A percentile compares a stretch with the other conserved stretches of the same genome.
Evolutionary conservation across 2,329 filamentous ascomycete species (phyloP).

Genomic region (Aspergillus sp.): DNA sequence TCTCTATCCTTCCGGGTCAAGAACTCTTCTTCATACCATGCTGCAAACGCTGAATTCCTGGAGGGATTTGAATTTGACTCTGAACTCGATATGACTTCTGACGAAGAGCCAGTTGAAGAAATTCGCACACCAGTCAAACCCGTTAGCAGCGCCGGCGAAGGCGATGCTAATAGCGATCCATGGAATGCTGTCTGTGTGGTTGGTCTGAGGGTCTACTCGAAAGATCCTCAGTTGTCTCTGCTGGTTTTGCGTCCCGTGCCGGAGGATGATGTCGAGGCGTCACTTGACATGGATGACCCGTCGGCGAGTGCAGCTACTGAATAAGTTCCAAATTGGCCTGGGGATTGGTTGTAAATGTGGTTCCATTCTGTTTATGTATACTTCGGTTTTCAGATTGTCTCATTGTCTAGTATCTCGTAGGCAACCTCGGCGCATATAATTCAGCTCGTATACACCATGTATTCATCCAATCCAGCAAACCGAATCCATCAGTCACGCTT

Average conservation of each 20-base stretch:
- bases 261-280: constrained; percentile 41
- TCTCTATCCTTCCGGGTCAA: constrained; percentile 9
- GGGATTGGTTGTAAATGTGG: too few relatives aligned
- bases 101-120: constrained; percentile 28
- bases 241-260: constrained; percentile 52
- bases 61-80: constrained; percentile 48
- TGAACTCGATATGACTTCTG: constrained; percentile 43
- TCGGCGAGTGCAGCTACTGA: constrained; percentile 30
- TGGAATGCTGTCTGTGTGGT: constrained; percentile 66
- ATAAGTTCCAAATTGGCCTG: too few relatives aligned
- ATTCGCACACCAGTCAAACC: constrained; percentile 10
- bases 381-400: too few relatives aligned
- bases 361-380: too few relatives aligned
- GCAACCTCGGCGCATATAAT: too few relatives aligned
- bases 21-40: constrained; percentile 22
- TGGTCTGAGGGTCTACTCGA: constrained; percentile 60
- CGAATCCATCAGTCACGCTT: too few relatives aligned
- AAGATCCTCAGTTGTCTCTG: constrained; percentile 53
- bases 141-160: constrained; percentile 15
- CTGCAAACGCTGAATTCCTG: constrained; percentile 38
- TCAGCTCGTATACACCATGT: too few relatives aligned
- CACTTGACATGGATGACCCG: constrained; percentile 48
- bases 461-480: too few relatives aligned
- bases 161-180: constrained; percentile 39
- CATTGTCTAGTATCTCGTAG: too few relatives aligned